Evolutionary conservation across 2,329 filamentous ascomycete genomes (phyloP).

Genomic region (Colletotrichum camelliae): DNA sequence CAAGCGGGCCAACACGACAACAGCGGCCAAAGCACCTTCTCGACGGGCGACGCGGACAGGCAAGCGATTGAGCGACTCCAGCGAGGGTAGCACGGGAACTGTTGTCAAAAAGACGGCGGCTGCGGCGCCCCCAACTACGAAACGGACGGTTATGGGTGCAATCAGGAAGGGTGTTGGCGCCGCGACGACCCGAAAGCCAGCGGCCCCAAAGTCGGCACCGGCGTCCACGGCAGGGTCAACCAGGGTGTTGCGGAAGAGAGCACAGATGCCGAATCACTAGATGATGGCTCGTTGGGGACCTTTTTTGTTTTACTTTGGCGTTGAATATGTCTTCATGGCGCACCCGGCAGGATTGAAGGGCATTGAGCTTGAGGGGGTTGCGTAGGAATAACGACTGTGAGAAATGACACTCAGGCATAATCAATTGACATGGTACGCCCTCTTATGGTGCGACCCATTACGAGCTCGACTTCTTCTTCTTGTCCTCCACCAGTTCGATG

Average conservation of each 20-base stretch:
- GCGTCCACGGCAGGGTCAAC: conserved; percentile 50
- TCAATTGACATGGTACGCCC: conserved; percentile 7
- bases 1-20: conserved; percentile 37
- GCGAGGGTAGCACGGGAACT: conserved; percentile 68
- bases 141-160: conserved; percentile 59
- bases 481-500: conserved; percentile 92
- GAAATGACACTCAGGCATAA: neutral
- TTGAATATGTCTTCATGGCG: neutral
- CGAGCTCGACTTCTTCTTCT: conserved; percentile 73
- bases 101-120: conserved; percentile 62
- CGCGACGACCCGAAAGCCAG: conserved; percentile 54
- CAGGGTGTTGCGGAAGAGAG: conserved; percentile 62
- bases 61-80: conserved; percentile 65
- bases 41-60: conserved; percentile 51
- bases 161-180: conserved; percentile 58
- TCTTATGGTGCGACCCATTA: conserved; percentile 16
- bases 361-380: neutral
- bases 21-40: conserved; percentile 36
- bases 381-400: conserved; percentile 7
- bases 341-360: neutral
- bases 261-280: conserved; percentile 27
- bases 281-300: neutral
- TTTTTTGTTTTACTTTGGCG: neutral
- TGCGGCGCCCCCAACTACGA: conserved; percentile 42
- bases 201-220: conserved; percentile 46